Conservation (phyloP, 352 stramenopile species). For the Pythium rhizo-oryzae region DNA sequence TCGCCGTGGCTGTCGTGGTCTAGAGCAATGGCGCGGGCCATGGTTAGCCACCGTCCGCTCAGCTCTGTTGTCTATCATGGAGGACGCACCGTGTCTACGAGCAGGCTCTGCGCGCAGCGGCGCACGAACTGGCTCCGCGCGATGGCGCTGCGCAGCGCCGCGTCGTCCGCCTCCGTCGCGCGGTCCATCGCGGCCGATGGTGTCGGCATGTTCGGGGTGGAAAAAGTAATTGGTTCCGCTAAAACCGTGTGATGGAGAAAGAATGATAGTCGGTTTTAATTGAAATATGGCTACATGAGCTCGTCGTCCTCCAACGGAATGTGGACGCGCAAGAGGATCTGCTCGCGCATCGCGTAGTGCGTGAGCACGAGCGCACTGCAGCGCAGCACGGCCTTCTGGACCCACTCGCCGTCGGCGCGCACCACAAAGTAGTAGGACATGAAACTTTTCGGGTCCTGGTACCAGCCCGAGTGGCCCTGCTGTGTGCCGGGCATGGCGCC, state of each 20-base stretch:
- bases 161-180: too few relatives aligned
- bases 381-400: slow-evolving; percentile 58
- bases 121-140: slow-evolving; percentile 24
- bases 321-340: slow-evolving; percentile 43
- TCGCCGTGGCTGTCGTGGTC: slow-evolving; percentile 26
- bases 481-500: slow-evolving; percentile 70
- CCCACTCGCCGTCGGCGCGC: slow-evolving; percentile 56
- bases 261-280: slow-evolving; percentile 14
- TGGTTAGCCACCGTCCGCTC: too few relatives aligned
- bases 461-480: slow-evolving; percentile 71
- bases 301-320: not conserved
- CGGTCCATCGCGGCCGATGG: not conserved
- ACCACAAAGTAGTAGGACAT: slow-evolving; percentile 81
- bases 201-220: not conserved
- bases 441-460: slow-evolving; percentile 73
- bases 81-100: slow-evolving; percentile 28
- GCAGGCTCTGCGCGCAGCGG: slow-evolving; percentile 27
- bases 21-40: too few relatives aligned
- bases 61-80: too few relatives aligned
- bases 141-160: slow-evolving; percentile 7
- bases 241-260: slow-evolving; percentile 6
- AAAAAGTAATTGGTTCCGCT: not conserved
- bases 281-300: slow-evolving; percentile 30
- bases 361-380: slow-evolving; percentile 69
- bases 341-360: slow-evolving; percentile 60